These are phyloP conservation scores for Boletales sp. DNA, from an alignment of 768 basidiomycete species.

Conservation along the genomic window DNA sequence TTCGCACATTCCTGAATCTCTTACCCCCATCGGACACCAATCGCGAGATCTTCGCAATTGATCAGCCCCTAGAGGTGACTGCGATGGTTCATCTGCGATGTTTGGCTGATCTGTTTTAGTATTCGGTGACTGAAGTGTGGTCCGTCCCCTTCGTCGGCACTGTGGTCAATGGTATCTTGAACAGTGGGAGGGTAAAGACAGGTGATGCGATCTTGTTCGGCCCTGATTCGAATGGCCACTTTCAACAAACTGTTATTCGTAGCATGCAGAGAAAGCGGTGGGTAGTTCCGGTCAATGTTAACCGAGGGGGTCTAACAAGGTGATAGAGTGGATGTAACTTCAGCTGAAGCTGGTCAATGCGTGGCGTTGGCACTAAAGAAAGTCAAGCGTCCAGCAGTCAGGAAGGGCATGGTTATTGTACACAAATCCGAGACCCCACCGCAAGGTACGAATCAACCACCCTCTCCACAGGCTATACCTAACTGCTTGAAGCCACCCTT, in stretches of 20 bases:
- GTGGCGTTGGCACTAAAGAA: conserved; percentile 92
- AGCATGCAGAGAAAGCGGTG: conserved; percentile 93
- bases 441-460: conserved; percentile 45
- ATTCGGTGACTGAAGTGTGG: conserved; percentile 84
- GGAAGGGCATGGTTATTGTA: conserved; percentile 95
- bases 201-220: conserved; percentile 85
- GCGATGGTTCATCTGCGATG: background rate
- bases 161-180: conserved; percentile 81
- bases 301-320: conserved; percentile 1
- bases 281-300: conserved; percentile 12
- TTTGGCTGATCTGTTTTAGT: conserved; percentile 42
- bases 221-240: conserved; percentile 91
- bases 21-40: conserved; percentile 86
- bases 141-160: conserved; percentile 85
- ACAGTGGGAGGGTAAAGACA: conserved; percentile 67
- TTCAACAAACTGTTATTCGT: conserved; percentile 73
- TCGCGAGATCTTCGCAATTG: conserved; percentile 70
- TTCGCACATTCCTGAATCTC: conserved; percentile 88
- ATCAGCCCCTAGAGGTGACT: conserved; percentile 75
- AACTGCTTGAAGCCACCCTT: conserved; percentile 52
- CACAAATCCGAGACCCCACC: conserved; percentile 77
- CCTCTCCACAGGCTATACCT: background rate
- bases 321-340: conserved; percentile 68
- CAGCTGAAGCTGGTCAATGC: conserved; percentile 93
- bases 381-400: conserved; percentile 70